phyloP scores from a whole-genome alignment of 331 rosid species.

The Dryas integrifolia region DNA sequence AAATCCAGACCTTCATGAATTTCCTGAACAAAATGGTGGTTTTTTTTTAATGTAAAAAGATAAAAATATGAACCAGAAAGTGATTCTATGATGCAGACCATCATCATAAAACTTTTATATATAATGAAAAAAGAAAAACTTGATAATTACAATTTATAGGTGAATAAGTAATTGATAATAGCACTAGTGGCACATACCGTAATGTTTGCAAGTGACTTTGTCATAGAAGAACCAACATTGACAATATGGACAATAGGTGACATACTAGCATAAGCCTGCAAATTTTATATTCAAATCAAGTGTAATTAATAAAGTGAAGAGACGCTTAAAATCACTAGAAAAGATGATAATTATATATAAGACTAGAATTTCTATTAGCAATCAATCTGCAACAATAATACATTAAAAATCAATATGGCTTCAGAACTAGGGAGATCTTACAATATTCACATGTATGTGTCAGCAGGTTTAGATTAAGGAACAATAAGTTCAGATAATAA shows the following conservation, averaged over 20 bases:
- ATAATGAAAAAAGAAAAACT: neutral
- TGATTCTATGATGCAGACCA: neutral
- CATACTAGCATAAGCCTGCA: conserved; percentile 88
- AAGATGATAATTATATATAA: neutral
- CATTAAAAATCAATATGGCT: neutral
- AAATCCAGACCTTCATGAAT: conserved; percentile 71
- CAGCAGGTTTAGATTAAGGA: neutral
- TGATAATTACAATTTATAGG: neutral
- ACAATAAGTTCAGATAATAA: neutral
- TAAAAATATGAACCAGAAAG: neutral
- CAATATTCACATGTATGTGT: neutral
- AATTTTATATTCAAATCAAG: neutral
- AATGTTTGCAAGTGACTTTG: conserved; percentile 75
- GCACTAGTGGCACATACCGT: conserved; percentile 43
- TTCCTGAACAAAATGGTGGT: conserved; percentile 54
- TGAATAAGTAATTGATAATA: neutral
- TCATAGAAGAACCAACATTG: conserved; percentile 57
- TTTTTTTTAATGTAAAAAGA: conserved; percentile 11
- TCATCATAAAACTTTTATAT: neutral
- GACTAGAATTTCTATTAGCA: neutral
- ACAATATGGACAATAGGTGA: conserved; percentile 71
- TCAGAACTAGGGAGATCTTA: too few species aligned
- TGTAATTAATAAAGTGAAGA: neutral
- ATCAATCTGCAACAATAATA: neutral
- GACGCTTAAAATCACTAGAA: conserved; percentile 2